Evolutionary conservation across 352 stramenopile genomes (phyloP), one percentile per base, ranked within the genome.

Genomic region (Globisporangium recalcitrans): DNA sequence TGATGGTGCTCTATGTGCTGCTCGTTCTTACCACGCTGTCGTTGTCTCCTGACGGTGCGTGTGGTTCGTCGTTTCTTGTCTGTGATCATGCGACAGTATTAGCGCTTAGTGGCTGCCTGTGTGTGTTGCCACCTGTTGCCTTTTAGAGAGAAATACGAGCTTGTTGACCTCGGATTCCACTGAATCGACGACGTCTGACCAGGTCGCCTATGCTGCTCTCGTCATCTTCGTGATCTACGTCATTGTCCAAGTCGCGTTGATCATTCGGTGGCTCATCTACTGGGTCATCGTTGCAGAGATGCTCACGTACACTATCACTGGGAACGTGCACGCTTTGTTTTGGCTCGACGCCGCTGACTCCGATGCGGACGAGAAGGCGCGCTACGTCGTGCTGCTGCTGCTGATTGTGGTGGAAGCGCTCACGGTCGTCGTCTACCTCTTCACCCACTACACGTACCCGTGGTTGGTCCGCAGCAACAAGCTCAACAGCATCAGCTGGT

Each of bases 211-310:
- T 44, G 68, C 84, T 34, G 64, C 73, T 9, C 22, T 78, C 1
- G 66, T 85, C 26, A 32, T 85, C 5, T 32, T 88, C 2, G 68
- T 71, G 1, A 59, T 90, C 38, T 90, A 91, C 60, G 46, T 91
- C 27, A 74, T 94, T 19, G 80, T 88, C 1, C 73, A 87, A 51
- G 64, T 95, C 36, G 73, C 82, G 19, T 55, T 95, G 47, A 68
- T 96, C 24, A 82, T 93, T 48, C 82, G 84, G 51, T 93, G 88
- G 85, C 67, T 95, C 49, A 70, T 96, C 26, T 96, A 94, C 67
- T 93, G 77, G 76, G 73, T 92, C 29, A 71, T 95, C 40, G 48
- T 92, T 27, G 80, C 77, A 1, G 75, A 87, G 38, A 67, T 89
- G 58, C 57, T 87, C 49, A 87, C 67, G 11, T 83, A 78, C 57